Evolutionary conservation across 352 stramenopile species (phyloP), one percentile per base, ranked within the genome.

Genomic region (Blastocystis sp.): DNA sequence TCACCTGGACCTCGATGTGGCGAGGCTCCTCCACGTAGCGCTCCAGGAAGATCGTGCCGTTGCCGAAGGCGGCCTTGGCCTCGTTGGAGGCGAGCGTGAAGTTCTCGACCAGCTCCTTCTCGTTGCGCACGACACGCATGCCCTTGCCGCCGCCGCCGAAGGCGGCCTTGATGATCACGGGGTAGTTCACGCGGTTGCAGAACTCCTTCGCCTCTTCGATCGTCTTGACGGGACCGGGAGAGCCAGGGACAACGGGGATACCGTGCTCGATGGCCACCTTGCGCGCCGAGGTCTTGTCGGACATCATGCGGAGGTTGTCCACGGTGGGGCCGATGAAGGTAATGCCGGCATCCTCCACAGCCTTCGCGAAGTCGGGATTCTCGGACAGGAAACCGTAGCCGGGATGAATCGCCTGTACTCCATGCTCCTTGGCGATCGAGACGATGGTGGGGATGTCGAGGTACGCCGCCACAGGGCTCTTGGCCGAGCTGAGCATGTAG

Each of bases 161-260:
- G 34, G 93, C 94, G n/a, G 96, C 96, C 91, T 99, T 99, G 90
- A 98, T 97, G 89, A 98, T 97, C 45, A 98, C 95, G 0, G 96
- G 96, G 88, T 56, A 92, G 28, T 91, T 91, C 59, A 93, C 92
- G 10, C 94, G 90, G 70, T 97, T 92, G 59, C 97, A 96, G 88
- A 96, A 96, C 41, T 91, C 91, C 52, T 92, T 90, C 17, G 95
- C 95, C 80, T 98, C 91, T 4, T 95, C 91, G 2, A 95, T 79
- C 17, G 91, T 96, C 34, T 91, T 90, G 48, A 98, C 95, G 0
- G 95, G 93, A 19, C 93, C 94, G 70, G 96, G 88, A 43, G 89
- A 84, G 34, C 91, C 91, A 0, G 94, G 94, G 14, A 96, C 93
- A 1, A 96, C 93, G 1, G 93, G 92, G 28, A 97, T 93, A 60